A percentile compares a stretch with the other conserved stretches of the same genome.
Evolutionary conservation across 169 alveolate species (phyloP).

Genomic region (Plasmodium berghei): DNA sequence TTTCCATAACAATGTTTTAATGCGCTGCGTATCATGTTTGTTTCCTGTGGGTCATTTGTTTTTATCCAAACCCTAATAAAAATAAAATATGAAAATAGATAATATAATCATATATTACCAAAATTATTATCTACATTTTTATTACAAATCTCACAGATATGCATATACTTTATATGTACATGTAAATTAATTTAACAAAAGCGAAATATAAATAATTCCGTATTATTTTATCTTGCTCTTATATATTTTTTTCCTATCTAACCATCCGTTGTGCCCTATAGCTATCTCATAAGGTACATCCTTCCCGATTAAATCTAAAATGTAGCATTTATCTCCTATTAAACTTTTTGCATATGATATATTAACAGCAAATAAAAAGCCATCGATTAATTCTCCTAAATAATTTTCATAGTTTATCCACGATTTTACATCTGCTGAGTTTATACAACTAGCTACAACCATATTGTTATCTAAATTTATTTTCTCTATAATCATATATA

Average conservation of each 20-base stretch:
- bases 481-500: slow-evolving; percentile 78
- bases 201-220: too few species aligned
- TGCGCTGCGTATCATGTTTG: slow-evolving; percentile 52
- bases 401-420: slow-evolving; percentile 85
- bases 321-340: slow-evolving; percentile 76
- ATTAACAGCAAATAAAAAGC: slow-evolving; percentile 78
- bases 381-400: slow-evolving; percentile 83
- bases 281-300: slow-evolving; percentile 82
- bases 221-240: too few species aligned
- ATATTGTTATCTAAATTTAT: slow-evolving; percentile 67
- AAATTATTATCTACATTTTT: too few species aligned
- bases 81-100: slow-evolving; percentile 4
- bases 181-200: too few species aligned
- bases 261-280: slow-evolving; percentile 86
- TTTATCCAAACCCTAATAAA: slow-evolving; percentile 67
- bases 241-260: not conserved
- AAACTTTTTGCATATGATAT: slow-evolving; percentile 64
- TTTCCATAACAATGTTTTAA: slow-evolving; percentile 58
- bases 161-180: too few species aligned
- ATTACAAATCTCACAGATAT: too few species aligned
- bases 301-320: slow-evolving; percentile 78
- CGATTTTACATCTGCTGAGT: slow-evolving; percentile 79
- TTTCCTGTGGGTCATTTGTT: slow-evolving; percentile 67
- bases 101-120: not conserved
- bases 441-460: slow-evolving; percentile 79